Evolutionary conservation across 768 basidiomycete species (phyloP).

Genomic region (Amanita molliuscula): DNA sequence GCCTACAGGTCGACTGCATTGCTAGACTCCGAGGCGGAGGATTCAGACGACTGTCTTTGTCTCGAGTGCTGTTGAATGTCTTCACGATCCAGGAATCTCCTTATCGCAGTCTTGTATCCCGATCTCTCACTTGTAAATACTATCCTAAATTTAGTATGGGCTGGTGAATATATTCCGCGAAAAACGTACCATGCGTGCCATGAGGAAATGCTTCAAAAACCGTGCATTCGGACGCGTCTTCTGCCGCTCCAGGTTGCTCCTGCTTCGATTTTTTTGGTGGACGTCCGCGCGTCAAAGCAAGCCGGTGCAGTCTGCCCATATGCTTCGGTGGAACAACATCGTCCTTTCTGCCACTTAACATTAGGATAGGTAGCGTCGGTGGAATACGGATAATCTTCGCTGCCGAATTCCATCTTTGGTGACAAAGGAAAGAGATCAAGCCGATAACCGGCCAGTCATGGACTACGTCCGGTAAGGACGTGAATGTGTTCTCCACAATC

Average conservation of each 20-base stretch:
- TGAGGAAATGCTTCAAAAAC: not conserved
- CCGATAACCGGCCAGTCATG: constrained; percentile 15
- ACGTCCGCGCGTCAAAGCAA: constrained; percentile 16
- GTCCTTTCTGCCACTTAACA: constrained; percentile 48
- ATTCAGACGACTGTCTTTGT: not conserved
- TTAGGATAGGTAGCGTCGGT: constrained; percentile 39
- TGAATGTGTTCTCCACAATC: constrained; percentile 68
- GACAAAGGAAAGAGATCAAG: constrained; percentile 50
- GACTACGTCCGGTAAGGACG: constrained; percentile 36
- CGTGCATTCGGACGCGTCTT: not conserved
- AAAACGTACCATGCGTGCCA: not conserved
- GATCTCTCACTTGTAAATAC: not conserved
- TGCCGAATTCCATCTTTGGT: constrained; percentile 61
- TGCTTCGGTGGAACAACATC: constrained; percentile 44
- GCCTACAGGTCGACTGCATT: not conserved
- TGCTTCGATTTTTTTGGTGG: not conserved
- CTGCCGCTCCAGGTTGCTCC: not conserved
- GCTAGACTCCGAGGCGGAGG: not conserved
- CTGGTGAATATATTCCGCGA: not conserved
- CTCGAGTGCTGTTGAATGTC: not conserved
- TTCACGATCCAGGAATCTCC: not conserved
- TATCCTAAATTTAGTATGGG: not conserved
- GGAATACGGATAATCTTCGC: constrained; percentile 27
- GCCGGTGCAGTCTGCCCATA: constrained; percentile 42
- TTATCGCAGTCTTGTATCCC: not conserved